Conservation (phyloP, 208 protist species). For the Kentomonas sorsogonicus region DNA sequence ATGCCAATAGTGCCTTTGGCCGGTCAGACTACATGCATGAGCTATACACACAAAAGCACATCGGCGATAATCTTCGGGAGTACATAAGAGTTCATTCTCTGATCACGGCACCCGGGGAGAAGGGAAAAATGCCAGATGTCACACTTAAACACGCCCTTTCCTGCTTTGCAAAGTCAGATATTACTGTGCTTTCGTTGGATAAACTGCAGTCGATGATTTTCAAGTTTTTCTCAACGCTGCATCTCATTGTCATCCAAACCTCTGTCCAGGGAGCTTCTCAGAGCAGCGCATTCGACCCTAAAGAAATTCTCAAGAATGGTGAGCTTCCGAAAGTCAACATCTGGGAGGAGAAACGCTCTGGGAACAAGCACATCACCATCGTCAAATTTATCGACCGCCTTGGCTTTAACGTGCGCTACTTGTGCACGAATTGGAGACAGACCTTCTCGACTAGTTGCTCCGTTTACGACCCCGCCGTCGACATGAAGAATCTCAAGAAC, state of each 20-base stretch:
- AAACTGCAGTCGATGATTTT: constrained; percentile 29
- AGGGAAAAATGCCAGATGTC: constrained; percentile 24
- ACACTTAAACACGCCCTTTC: constrained; percentile 32
- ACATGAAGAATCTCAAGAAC: constrained; percentile 49
- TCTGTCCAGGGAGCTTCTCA: constrained; percentile 20
- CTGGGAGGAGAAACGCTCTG: constrained; percentile 36
- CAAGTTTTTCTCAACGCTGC: constrained; percentile 30
- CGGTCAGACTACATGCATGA: neutral
- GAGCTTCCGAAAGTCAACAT: constrained; percentile 32
- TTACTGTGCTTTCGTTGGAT: constrained; percentile 28
- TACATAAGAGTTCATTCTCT: constrained; percentile 10
- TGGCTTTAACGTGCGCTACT: constrained; percentile 46
- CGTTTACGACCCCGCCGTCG: constrained; percentile 40
- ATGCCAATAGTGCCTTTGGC: no score
- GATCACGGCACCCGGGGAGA: neutral
- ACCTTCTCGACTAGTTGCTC: constrained; percentile 51
- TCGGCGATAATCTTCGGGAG: neutral
- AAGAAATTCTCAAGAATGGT: constrained; percentile 33
- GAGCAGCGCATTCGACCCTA: constrained; percentile 25
- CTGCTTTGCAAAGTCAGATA: constrained; percentile 14
- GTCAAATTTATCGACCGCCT: constrained; percentile 49
- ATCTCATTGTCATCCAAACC: constrained; percentile 57
- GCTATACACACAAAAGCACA: constrained; percentile 4
- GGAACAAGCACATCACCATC: constrained; percentile 57
- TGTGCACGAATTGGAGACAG: constrained; percentile 46